Evolutionary conservation across 257 asterid species (phyloP).

Genomic region (Solanum pinnatisectum): DNA sequence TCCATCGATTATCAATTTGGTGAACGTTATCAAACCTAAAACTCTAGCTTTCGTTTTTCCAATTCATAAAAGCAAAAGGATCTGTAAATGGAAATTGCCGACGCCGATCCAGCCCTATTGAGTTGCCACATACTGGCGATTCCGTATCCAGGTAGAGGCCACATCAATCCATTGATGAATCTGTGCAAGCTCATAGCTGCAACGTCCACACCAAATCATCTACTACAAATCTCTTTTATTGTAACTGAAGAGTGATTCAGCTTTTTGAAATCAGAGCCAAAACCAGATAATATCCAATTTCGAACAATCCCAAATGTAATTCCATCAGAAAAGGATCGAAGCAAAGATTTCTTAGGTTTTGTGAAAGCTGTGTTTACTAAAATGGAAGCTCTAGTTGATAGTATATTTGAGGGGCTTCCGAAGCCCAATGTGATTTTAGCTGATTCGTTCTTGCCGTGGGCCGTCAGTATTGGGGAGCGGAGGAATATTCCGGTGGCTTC

Average conservation of each 20-base stretch:
- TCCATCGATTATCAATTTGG: no score
- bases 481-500: constrained; percentile 75
- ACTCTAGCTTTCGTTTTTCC: neutral
- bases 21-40: neutral
- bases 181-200: constrained; percentile 12
- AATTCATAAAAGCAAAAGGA: neutral
- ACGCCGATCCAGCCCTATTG: neutral
- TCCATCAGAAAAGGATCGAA: constrained; percentile 34
- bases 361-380: constrained; percentile 45
- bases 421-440: constrained; percentile 18
- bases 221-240: neutral
- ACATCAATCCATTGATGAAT: constrained; percentile 15
- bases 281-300: neutral
- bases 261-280: neutral
- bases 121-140: constrained; percentile 11
- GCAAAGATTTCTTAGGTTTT: constrained; percentile 40
- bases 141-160: constrained; percentile 15
- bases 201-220: neutral
- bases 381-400: constrained; percentile 57
- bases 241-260: constrained; percentile 2
- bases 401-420: constrained; percentile 29
- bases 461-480: constrained; percentile 38
- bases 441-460: constrained; percentile 49
- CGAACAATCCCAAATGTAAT: neutral
- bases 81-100: neutral